Evolutionary conservation across 2,329 filamentous ascomycete species (phyloP), one percentile per base, ranked within the genome.

Genomic region (Fusarium begoniae): DNA sequence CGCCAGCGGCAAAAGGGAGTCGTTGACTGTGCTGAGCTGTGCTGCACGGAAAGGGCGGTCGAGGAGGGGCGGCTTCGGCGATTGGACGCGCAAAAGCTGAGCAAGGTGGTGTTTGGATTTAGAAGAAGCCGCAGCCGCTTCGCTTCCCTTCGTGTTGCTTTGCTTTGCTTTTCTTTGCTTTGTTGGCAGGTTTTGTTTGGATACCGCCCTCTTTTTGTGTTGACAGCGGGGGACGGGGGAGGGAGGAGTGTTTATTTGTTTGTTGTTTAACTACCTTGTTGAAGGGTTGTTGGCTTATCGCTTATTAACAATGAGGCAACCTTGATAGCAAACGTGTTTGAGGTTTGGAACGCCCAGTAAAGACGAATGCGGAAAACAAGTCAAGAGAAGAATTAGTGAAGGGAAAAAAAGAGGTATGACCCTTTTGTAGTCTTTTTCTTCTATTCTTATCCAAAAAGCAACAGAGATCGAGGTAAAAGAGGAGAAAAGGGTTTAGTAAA

Each of bases 31-130:
- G 47, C 28, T 50, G 44, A 4, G 26, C 50, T 37, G 50, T 28
- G 35, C 24, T 28, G 35, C 8, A 64, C 47, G 75, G 66, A 76
- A 78, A 78, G 76, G 75, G 77, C 77, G 77, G 77, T 78, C 77
- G 61, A 75, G 74, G 71, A 67, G 61, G 51, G 54, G 65, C 55
- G 75, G 67, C 68, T 74, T 74, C 62, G 72, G 74, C 64, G 64
- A 73, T 69, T 69, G 62, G 67, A 67, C 45, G 50, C n/a, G 64
- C 22, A 51, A 47, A 73, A 55, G 51, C 38, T 18, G 35, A 55
- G 35, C 45, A 47, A 37, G 45, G 54, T 54, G 45, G 60, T 66
- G 60, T 66, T 65, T 61, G 35, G 24, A 44, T 26, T 58, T 24
- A 35, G 66, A 45, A 66, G 66, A 72, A 57, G 48, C 63, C 48